These are phyloP conservation scores for Trichoderma parareesei DNA, from an alignment of 495 filamentous ascomycete genomes.

Conservation along the genomic window DNA sequence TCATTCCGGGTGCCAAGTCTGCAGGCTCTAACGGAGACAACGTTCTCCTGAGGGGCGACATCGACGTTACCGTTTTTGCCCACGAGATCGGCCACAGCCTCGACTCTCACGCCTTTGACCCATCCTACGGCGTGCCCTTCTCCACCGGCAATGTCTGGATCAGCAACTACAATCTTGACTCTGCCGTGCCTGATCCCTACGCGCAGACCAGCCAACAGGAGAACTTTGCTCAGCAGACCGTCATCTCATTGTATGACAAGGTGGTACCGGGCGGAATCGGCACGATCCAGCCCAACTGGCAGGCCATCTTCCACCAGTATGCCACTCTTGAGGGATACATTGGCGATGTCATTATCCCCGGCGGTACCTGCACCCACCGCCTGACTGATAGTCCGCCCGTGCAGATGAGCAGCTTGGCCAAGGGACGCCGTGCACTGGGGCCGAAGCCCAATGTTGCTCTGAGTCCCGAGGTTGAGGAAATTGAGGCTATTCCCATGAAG, in stretches of 20 bases:
- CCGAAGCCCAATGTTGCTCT: slow-evolving; percentile 13
- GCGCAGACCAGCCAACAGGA: slow-evolving; percentile 20
- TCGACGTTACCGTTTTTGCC: slow-evolving; percentile 14
- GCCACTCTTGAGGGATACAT: slow-evolving; percentile 14
- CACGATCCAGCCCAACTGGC: slow-evolving; percentile 17
- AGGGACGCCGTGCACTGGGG: slow-evolving; percentile 5
- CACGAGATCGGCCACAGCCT: slow-evolving; percentile 26
- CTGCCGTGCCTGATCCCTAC: slow-evolving; percentile 21
- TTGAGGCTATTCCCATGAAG: slow-evolving; percentile 10
- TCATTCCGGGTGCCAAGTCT: not conserved
- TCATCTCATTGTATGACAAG: slow-evolving; percentile 22
- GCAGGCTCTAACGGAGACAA: slow-evolving; percentile 12
- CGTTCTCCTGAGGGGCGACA: slow-evolving; percentile 15
- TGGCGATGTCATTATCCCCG: slow-evolving; percentile 13
- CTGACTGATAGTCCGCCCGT: slow-evolving; percentile 12
- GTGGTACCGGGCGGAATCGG: slow-evolving; percentile 25
- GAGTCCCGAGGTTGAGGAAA: slow-evolving; percentile 11
- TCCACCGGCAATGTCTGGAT: slow-evolving; percentile 21
- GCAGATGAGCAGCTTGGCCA: slow-evolving; percentile 11
- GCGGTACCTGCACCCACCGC: slow-evolving; percentile 13
- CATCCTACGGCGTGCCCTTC: slow-evolving; percentile 16
- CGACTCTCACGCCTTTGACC: slow-evolving; percentile 18
- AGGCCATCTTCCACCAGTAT: slow-evolving; percentile 23
- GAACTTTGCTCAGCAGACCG: slow-evolving; percentile 26
- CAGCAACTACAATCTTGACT: slow-evolving; percentile 21